Evolutionary conservation across 495 filamentous ascomycete genomes (phyloP).

Genomic region (Talaromyces wortmannii): DNA sequence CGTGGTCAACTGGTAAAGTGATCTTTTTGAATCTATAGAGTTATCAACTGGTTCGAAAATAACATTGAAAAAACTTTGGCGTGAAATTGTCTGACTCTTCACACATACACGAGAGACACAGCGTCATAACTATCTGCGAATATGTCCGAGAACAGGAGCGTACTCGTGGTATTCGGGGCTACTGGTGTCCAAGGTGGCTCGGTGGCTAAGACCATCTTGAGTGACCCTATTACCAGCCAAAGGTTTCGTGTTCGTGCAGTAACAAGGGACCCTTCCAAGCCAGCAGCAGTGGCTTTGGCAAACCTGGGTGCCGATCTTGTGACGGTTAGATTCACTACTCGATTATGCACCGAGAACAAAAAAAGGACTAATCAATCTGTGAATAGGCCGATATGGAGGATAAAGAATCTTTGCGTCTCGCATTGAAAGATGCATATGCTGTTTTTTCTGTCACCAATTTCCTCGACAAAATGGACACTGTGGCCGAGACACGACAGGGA

Average conservation of each 20-base stretch:
- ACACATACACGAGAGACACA: neutral
- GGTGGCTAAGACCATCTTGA: constrained; percentile 16
- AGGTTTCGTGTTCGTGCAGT: constrained; percentile 14
- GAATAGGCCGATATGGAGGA: constrained; percentile 42
- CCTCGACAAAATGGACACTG: constrained; percentile 28
- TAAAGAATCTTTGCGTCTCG: constrained; percentile 34
- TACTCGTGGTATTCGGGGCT: constrained; percentile 41
- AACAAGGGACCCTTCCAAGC: constrained; percentile 12
- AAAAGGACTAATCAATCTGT: neutral
- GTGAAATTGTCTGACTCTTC: neutral
- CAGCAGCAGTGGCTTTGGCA: constrained; percentile 8
- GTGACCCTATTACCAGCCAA: constrained; percentile 3
- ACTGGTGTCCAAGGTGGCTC: constrained; percentile 32
- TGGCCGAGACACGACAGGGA: constrained; percentile 46
- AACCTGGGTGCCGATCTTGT: constrained; percentile 9
- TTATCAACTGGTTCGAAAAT: neutral
- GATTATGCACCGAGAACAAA: neutral
- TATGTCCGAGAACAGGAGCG: constrained; percentile 9
- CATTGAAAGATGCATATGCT: constrained; percentile 44
- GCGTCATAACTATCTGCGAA: neutral
- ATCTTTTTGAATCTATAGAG: neutral
- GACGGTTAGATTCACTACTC: neutral
- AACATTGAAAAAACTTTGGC: neutral
- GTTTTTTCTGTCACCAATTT: constrained; percentile 57
- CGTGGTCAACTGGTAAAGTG: neutral